Evolutionary conservation across 2,329 filamentous ascomycete species (phyloP).

Genomic region (Knufia petricola): DNA sequence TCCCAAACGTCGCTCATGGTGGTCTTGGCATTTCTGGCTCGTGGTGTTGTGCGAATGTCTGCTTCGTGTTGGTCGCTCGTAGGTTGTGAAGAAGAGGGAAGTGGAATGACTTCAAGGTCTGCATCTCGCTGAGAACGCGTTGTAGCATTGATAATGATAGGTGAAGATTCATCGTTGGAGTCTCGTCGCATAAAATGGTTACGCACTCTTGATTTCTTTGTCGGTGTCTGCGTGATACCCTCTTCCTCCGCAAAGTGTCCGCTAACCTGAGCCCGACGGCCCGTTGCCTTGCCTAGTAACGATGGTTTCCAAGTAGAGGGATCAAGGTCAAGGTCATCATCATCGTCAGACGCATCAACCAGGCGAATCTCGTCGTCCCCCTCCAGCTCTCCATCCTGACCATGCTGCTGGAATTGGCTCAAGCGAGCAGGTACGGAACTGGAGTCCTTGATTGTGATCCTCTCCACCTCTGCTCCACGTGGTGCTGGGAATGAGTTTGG

Average conservation of each 20-base stretch:
- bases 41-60: neutral
- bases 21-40: neutral
- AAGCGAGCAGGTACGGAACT: constrained; percentile 15
- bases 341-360: constrained; percentile 7
- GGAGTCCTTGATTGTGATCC: constrained; percentile 22
- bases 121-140: constrained; percentile 8
- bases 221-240: neutral
- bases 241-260: neutral
- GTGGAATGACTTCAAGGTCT: constrained; percentile 1
- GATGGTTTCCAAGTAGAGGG: neutral
- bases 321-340: constrained; percentile 18
- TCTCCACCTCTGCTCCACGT: constrained; percentile 2
- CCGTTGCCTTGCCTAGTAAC: neutral
- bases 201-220: neutral
- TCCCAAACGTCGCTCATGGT: neutral
- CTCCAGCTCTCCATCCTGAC: constrained; percentile 8
- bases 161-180: constrained; percentile 2
- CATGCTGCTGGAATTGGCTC: constrained; percentile 12
- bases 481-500: constrained; percentile 8
- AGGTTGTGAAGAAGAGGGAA: neutral
- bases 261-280: neutral
- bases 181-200: neutral
- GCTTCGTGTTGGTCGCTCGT: neutral
- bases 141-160: constrained; percentile 1
- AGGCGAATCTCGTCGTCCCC: constrained; percentile 2